Evolutionary conservation across 345 rosid genomes (phyloP).

Genomic region (Anacardium occidentale): DNA sequence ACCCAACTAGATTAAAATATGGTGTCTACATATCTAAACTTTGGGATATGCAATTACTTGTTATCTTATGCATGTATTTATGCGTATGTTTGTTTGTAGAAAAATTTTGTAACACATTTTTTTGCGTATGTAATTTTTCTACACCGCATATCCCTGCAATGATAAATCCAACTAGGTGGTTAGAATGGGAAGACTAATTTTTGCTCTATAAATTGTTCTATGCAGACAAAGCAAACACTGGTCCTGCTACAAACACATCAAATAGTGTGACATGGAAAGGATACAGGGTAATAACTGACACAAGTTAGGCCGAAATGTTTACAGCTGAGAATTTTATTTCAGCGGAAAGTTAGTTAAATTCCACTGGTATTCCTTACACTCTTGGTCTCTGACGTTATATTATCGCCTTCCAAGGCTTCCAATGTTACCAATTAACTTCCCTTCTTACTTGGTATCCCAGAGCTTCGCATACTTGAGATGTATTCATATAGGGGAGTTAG

Average conservation of each 20-base stretch:
- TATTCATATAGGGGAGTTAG: slow-evolving; percentile 39
- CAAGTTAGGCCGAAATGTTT: slow-evolving; percentile 35
- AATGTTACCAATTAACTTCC: neutral
- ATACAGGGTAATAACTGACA: slow-evolving; percentile 38
- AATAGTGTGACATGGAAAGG: slow-evolving; percentile 62
- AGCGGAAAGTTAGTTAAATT: slow-evolving; percentile 49
- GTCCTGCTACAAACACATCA: slow-evolving; percentile 49
- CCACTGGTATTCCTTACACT: slow-evolving; percentile 66
- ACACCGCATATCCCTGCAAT: too few species aligned
- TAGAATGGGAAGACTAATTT: slow-evolving; percentile 54
- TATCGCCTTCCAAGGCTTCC: too few species aligned
- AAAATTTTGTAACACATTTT: too few species aligned
- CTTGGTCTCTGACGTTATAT: slow-evolving; percentile 32
- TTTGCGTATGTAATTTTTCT: too few species aligned
- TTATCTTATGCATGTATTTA: too few species aligned
- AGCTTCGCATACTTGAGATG: slow-evolving; percentile 3
- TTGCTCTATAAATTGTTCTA: slow-evolving; percentile 58
- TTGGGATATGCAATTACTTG: too few species aligned
- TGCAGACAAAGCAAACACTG: slow-evolving; percentile 59
- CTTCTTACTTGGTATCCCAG: neutral
- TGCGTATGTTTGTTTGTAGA: too few species aligned
- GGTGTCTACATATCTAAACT: too few species aligned
- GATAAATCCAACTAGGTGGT: slow-evolving; percentile 65
- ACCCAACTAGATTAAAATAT: too few species aligned
- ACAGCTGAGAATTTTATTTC: slow-evolving; percentile 57